Evolutionary conservation across 345 rosid species (phyloP).

Genomic region (Erysimum cheiranthoides): DNA sequence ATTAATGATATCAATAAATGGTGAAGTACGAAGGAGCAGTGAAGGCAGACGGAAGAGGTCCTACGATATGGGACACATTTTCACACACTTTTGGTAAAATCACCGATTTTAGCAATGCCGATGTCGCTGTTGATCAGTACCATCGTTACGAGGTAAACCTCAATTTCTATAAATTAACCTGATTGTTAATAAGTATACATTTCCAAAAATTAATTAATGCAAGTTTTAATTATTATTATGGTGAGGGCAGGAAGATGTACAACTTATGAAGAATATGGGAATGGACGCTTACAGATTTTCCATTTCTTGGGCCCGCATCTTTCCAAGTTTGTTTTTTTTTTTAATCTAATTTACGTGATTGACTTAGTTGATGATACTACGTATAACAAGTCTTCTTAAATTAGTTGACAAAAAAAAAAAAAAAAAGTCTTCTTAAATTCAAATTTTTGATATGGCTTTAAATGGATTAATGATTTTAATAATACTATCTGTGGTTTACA

Average conservation of each 20-base stretch:
- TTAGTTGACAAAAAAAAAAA: too few species aligned
- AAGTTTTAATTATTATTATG: not conserved
- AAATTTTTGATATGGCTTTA: not conserved
- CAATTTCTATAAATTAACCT: not conserved
- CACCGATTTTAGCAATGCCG: constrained; percentile 74
- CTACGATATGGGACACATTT: constrained; percentile 82
- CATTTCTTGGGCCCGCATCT: constrained; percentile 92
- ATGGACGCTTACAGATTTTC: constrained; percentile 94
- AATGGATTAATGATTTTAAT: not conserved
- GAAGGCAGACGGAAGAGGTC: constrained; percentile 86
- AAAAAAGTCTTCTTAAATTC: too few species aligned
- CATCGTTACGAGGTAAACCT: constrained; percentile 70
- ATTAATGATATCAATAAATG: not conserved
- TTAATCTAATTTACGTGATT: not conserved
- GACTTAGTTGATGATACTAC: not conserved
- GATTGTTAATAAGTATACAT: not conserved
- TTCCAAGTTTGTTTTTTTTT: constrained; percentile 61
- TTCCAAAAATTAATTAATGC: not conserved
- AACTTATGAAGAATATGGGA: constrained; percentile 93
- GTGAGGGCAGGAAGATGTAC: constrained; percentile 71
- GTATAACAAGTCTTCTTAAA: not conserved
- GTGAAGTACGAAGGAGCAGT: constrained; percentile 91
- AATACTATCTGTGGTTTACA: constrained; percentile 21
- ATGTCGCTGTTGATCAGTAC: constrained; percentile 90
- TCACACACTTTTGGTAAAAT: constrained; percentile 78